A percentile compares a stretch with the other conserved stretches of the same genome.
phyloP scores from a whole-genome alignment of 2,329 filamentous ascomycete species.

The Nannizzia gypsea region DNA sequence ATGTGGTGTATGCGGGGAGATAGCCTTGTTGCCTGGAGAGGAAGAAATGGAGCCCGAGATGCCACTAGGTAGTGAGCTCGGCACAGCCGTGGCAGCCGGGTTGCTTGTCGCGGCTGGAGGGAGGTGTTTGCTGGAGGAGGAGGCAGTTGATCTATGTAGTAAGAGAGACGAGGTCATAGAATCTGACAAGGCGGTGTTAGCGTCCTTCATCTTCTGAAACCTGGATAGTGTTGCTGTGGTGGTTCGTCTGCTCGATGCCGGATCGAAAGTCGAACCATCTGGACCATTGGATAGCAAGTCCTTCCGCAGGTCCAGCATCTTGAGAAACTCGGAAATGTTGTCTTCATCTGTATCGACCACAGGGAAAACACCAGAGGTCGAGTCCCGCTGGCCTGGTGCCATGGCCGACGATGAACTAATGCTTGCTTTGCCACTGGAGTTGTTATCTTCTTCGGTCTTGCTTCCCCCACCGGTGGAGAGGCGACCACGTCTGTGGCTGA shows the following conservation, averaged over 20 bases:
- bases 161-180: conserved; percentile 86
- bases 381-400: not conserved
- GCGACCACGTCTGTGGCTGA: conserved; percentile 69
- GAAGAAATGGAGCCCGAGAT: conserved; percentile 57
- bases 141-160: conserved; percentile 57
- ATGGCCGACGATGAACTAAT: conserved; percentile 37
- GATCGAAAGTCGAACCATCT: conserved; percentile 46
- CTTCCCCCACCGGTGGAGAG: conserved; percentile 65
- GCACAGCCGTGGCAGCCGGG: conserved; percentile 31
- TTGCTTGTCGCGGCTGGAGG: conserved; percentile 51
- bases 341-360: conserved; percentile 71
- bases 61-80: not conserved
- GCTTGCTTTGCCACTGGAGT: conserved; percentile 48
- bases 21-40: conserved; percentile 81
- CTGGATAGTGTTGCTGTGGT: conserved; percentile 70
- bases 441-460: conserved; percentile 39
- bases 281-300: conserved; percentile 55
- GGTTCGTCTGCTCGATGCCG: conserved; percentile 55
- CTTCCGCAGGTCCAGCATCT: conserved; percentile 75
- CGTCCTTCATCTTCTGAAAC: conserved; percentile 81
- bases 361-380: conserved; percentile 58
- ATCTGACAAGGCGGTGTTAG: conserved; percentile 77
- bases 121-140: conserved; percentile 64
- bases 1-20: conserved; percentile 82
- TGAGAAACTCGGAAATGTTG: conserved; percentile 86